Evolutionary conservation across 2,329 filamentous ascomycete genomes (phyloP).

Genomic region (Hawksworthiomyces lignivorus): DNA sequence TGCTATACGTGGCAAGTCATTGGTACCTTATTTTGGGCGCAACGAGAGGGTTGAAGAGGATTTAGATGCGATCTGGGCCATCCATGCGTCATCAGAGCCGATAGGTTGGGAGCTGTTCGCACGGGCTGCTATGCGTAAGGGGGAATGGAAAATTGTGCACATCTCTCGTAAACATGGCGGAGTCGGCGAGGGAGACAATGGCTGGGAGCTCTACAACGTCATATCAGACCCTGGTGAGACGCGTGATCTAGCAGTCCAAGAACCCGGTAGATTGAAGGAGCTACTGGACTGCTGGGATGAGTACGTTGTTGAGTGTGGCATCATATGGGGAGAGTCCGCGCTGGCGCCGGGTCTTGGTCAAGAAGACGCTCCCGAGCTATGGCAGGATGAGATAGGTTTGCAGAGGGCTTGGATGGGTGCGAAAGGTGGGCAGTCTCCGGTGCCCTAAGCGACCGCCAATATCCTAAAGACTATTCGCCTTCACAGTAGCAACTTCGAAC

Average conservation of each 20-base stretch:
- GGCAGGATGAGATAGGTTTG: constrained; percentile 10
- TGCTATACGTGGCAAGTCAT: constrained; percentile 4
- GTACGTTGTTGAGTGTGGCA: constrained; percentile 10
- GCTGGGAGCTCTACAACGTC: constrained; percentile 43
- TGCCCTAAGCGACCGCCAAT: too few relatives aligned
- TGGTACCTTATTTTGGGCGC: constrained; percentile 1
- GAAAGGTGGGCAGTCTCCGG: constrained; percentile 2
- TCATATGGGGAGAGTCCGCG: constrained; percentile 12
- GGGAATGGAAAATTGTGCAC: constrained; percentile 25
- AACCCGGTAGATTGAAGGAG: constrained; percentile 24
- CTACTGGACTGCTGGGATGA: constrained; percentile 17
- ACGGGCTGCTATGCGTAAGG: constrained; percentile 25
- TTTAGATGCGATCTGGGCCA: constrained; percentile 13
- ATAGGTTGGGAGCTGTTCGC: constrained; percentile 30
- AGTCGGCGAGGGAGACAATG: constrained; percentile 40
- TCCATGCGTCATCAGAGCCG: constrained; percentile 12
- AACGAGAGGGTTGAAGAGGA: constrained; percentile 7
- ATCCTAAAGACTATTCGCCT: too few relatives aligned
- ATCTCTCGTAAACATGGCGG: constrained; percentile 16
- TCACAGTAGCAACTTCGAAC: too few relatives aligned
- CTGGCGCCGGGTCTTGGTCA: constrained; percentile 2
- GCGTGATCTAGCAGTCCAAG: constrained; percentile 26
- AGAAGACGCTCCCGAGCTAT: constrained; percentile 8
- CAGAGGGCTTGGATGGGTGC: constrained; percentile 13
- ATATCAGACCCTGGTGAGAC: constrained; percentile 36